Evolutionary conservation across 2,329 filamentous ascomycete species (phyloP).

Genomic region (Cladophialophora bantiana): DNA sequence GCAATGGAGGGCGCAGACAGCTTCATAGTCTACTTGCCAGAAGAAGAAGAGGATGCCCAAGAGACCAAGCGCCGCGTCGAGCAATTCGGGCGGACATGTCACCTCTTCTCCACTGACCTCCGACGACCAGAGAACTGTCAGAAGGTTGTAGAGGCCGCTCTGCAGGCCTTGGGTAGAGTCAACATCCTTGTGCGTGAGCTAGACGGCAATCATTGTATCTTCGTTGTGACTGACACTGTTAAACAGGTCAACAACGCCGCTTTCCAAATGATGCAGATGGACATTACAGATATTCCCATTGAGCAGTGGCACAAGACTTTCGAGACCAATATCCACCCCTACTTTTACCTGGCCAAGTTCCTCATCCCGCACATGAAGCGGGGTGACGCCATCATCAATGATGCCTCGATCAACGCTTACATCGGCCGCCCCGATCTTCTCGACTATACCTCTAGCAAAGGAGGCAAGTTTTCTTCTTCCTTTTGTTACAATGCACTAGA

Average conservation of each 20-base stretch:
- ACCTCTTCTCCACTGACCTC: slow-evolving; percentile 70
- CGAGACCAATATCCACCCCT: slow-evolving; percentile 81
- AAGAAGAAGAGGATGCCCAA: slow-evolving; percentile 78
- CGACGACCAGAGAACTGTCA: slow-evolving; percentile 71
- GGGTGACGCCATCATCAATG: slow-evolving; percentile 84
- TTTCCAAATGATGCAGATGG: slow-evolving; percentile 74
- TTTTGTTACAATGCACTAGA: background rate
- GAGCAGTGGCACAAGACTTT: slow-evolving; percentile 83
- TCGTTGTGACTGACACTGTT: background rate
- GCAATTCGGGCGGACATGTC: slow-evolving; percentile 69
- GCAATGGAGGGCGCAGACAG: slow-evolving; percentile 81
- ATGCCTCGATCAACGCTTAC: slow-evolving; percentile 83
- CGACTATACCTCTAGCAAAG: slow-evolving; percentile 76
- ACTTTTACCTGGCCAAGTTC: slow-evolving; percentile 83
- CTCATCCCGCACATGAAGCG: slow-evolving; percentile 73
- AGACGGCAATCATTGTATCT: background rate
- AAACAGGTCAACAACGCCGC: slow-evolving; percentile 68
- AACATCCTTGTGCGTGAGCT: slow-evolving; percentile 61
- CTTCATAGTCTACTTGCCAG: slow-evolving; percentile 75
- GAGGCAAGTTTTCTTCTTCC: slow-evolving; percentile 26
- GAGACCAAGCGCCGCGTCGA: slow-evolving; percentile 76
- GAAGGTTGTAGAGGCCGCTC: slow-evolving; percentile 70
- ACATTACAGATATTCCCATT: slow-evolving; percentile 74
- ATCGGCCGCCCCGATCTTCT: slow-evolving; percentile 79
- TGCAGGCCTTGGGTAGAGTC: slow-evolving; percentile 70